Base-by-base conservation (phyloP, 306 rosid genomes). In the Corylus heterophylla region DNA sequence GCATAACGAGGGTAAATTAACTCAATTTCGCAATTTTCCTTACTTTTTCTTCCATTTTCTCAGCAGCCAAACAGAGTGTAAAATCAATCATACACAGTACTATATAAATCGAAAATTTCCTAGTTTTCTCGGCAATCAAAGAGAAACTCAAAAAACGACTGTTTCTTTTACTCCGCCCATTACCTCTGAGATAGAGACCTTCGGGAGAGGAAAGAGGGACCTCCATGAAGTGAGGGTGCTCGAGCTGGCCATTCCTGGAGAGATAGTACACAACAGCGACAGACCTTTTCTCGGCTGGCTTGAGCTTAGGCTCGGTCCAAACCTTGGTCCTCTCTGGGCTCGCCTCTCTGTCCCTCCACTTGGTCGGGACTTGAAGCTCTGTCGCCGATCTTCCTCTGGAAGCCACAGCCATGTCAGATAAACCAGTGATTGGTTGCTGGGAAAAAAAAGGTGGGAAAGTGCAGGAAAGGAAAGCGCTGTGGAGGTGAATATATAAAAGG, bases 161-260 rank as follows among this genome's bases (percentile, higher is more conserved):
- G 7, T 42, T 42, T 42, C 8, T 42, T 42, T 42, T 42, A 42
- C 52, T 11, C 14, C 20, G 44, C 4, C 20, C 13, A 11, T 76
- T 87, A 91, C 98, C 98, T 84, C 82, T 80, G 87, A 95, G 99
- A 79, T 86, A 84, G 86, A 95, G 98, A 7, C 98, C 99, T 39
- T 92, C 93, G 35, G 98, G 82, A 0, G 97, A 90, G 48, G 99
- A 88, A 77, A 93, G 98, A 75, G 94, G 84, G 71, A 95, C 97
- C 76, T 95, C 98, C 93, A 95, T 92, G 98, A 90, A 95, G 74
- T 95, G 98, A 4, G 98, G 98, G 76, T 95, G 98, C 50, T 95
- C 96, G 18, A 95, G 98, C 67, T 89, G 96, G 84, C 98, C 98
- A 73, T 90, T 95, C 9, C 94, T 80, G 79, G 96, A 86, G 55